Evolutionary conservation across 2,329 filamentous ascomycete species (phyloP).

Genomic region (Beauveria pseudobassiana): DNA sequence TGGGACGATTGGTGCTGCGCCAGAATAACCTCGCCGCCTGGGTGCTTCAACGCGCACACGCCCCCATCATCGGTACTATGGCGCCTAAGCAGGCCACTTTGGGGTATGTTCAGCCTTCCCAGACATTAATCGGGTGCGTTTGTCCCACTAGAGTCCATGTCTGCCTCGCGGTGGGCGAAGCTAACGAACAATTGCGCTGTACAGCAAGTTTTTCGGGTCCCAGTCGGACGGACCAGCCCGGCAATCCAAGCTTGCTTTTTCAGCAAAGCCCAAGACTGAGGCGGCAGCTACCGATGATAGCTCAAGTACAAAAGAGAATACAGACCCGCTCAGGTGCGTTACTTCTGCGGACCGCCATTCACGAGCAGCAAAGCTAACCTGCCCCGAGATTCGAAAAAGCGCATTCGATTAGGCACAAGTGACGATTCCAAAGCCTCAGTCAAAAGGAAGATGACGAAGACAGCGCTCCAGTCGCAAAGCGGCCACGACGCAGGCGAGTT

Average conservation of each 20-base stretch:
- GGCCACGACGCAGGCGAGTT: constrained; percentile 39
- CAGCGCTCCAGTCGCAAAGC: constrained; percentile 54
- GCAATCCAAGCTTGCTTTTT: constrained; percentile 74
- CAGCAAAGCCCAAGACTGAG: constrained; percentile 43
- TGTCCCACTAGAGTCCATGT: constrained; percentile 13
- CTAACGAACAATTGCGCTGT: background rate
- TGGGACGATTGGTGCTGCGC: constrained; percentile 8
- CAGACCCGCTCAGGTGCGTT: constrained; percentile 31
- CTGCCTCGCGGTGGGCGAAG: background rate
- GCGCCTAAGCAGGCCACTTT: constrained; percentile 70
- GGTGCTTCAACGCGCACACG: background rate
- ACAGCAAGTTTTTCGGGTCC: constrained; percentile 77
- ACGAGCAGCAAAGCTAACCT: background rate
- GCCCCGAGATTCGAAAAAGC: constrained; percentile 38
- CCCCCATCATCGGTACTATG: constrained; percentile 23
- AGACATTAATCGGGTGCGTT: constrained; percentile 66
- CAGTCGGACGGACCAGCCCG: constrained; percentile 51
- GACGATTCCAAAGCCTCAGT: constrained; percentile 8
- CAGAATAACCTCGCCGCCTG: background rate
- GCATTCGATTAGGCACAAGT: constrained; percentile 23
- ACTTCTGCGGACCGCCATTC: background rate
- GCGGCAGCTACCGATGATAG: constrained; percentile 21
- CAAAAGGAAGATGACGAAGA: constrained; percentile 44
- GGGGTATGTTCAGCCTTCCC: constrained; percentile 74
- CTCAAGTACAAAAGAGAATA: constrained; percentile 29